These are phyloP conservation scores for Xylaria castorea DNA, from an alignment of 495 filamentous ascomycete genomes.

Conservation along the genomic window DNA sequence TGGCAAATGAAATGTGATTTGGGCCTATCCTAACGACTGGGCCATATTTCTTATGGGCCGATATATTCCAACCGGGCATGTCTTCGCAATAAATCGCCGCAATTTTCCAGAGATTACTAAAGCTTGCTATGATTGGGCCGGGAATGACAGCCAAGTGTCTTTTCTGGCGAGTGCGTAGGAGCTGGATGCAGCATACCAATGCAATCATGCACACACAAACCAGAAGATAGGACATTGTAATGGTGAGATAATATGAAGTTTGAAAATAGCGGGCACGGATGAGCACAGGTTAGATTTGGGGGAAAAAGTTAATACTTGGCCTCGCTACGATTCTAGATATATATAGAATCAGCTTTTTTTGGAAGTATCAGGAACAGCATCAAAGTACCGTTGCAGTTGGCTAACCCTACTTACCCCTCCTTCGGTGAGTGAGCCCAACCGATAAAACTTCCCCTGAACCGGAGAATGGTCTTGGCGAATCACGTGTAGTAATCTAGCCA, in stretches of 20 bases:
- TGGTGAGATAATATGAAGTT: neutral
- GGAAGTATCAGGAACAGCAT: too few species aligned
- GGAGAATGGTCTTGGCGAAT: too few species aligned
- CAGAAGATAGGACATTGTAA: neutral
- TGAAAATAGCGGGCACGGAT: neutral
- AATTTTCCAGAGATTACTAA: neutral
- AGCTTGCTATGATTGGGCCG: neutral
- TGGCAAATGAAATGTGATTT: slow-evolving; percentile 34
- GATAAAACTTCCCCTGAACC: too few species aligned
- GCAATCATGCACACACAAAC: neutral
- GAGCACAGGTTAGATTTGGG: too few species aligned
- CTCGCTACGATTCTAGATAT: too few species aligned
- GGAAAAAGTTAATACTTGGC: too few species aligned
- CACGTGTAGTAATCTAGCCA: too few species aligned
- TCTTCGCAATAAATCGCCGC: neutral
- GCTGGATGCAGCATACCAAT: neutral
- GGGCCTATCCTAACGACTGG: slow-evolving; percentile 39
- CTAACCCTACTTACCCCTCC: too few species aligned
- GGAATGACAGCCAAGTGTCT: neutral
- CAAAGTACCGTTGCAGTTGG: too few species aligned
- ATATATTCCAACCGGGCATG: neutral
- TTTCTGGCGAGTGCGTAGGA: neutral
- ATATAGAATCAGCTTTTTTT: too few species aligned
- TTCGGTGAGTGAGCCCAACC: too few species aligned
- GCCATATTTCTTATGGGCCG: slow-evolving; percentile 3